Conservation (phyloP, 306 rosid species). For the Begonia peltatifolia region DNA sequence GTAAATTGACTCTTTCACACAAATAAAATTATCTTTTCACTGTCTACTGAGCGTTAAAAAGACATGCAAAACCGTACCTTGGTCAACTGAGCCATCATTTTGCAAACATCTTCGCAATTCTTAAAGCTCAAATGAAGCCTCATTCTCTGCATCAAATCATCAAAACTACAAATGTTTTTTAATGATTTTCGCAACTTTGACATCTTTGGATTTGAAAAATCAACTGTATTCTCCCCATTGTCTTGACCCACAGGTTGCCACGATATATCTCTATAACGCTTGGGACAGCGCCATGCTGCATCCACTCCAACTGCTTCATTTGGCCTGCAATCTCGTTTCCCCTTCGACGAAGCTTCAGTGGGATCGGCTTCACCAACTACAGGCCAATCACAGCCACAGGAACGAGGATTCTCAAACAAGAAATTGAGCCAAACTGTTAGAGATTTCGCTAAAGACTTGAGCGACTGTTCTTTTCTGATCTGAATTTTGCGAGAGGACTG, state of each 20-base stretch:
- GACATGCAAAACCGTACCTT: slow-evolving; percentile 37
- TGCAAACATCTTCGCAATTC: slow-evolving; percentile 46
- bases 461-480: slow-evolving; percentile 43
- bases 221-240: slow-evolving; percentile 10
- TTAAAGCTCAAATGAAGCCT: slow-evolving; percentile 41
- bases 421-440: slow-evolving; percentile 86
- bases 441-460: slow-evolving; percentile 66
- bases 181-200: slow-evolving; percentile 33
- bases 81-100: slow-evolving; percentile 45
- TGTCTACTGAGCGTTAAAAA: not conserved
- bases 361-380: slow-evolving; percentile 14
- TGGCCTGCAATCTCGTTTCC: slow-evolving; percentile 44
- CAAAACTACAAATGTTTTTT: slow-evolving; percentile 68
- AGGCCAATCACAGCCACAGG: slow-evolving; percentile 50
- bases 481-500: slow-evolving; percentile 54
- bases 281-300: slow-evolving; percentile 60
- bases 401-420: slow-evolving; percentile 53
- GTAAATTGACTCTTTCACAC: too few species aligned
- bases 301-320: slow-evolving; percentile 38
- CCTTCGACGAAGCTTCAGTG: slow-evolving; percentile 16
- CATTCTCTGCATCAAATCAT: slow-evolving; percentile 72
- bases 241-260: slow-evolving; percentile 15
- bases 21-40: not conserved
- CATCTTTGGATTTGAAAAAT: slow-evolving; percentile 31
- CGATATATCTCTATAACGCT: slow-evolving; percentile 46